phyloP scores from a whole-genome alignment of 495 filamentous ascomycete species.

The Hypoxylon fuscum region DNA sequence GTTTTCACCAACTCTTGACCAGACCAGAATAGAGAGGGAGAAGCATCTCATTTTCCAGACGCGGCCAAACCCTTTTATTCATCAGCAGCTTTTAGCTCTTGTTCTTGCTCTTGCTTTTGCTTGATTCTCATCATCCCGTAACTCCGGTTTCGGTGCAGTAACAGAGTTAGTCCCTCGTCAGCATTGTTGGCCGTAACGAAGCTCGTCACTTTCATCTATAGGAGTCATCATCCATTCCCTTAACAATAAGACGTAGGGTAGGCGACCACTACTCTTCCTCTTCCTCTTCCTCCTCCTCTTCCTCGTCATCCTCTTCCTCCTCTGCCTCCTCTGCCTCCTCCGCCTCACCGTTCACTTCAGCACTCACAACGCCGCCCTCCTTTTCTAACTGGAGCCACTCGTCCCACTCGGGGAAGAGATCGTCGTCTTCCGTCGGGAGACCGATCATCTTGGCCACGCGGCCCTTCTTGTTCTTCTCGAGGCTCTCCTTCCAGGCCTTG shows the following conservation, averaged over 20 bases:
- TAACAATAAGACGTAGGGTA: neutral
- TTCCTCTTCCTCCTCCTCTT: constrained; percentile 29
- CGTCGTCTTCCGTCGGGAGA: constrained; percentile 85
- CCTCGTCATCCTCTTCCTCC: constrained; percentile 36
- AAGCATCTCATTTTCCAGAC: no score
- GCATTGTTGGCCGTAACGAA: no score
- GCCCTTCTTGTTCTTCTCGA: constrained; percentile 83
- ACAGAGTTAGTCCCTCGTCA: no score
- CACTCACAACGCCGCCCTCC: constrained; percentile 62
- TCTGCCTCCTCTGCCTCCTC: constrained; percentile 45
- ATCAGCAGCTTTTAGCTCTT: no score
- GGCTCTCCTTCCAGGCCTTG: constrained; percentile 76
- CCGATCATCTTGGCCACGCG: constrained; percentile 85
- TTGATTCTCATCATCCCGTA: no score
- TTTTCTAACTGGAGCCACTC: constrained; percentile 85
- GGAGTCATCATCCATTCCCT: no score
- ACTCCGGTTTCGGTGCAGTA: no score
- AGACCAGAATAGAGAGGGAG: no score
- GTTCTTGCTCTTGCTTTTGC: no score
- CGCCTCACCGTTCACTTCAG: constrained; percentile 58
- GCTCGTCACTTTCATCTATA: no score
- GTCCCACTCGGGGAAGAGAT: constrained; percentile 95
- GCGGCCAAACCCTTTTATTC: no score
- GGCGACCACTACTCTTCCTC: constrained; percentile 9
- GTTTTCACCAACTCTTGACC: no score